Base-by-base conservation (phyloP, 208 protist genomes). In the Trypanosoma lewisi region DNA sequence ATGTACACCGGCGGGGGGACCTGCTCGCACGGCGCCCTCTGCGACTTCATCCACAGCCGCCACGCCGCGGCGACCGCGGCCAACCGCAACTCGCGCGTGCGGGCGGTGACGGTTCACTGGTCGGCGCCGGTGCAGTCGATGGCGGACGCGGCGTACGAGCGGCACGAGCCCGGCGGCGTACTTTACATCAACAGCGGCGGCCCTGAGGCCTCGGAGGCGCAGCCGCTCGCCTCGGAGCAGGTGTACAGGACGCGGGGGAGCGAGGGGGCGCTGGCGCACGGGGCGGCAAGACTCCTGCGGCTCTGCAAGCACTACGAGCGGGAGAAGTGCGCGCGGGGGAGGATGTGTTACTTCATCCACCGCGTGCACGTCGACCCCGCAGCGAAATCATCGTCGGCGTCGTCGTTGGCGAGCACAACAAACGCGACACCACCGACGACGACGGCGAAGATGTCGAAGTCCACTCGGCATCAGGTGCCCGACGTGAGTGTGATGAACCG, bases 41-140 rank as follows among this genome's bases (percentile, higher is more conserved):
- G 83, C 42, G 83, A 85, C 51, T 89, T 85, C 53, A 89, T 89
- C 51, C 83, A 89, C 67, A 84, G 83, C 64, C 54, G 67, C 9
- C 70, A 77, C 42, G 59, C 76, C 25, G 34, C 63, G 34, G 28
- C 33, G 19, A 67, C 63, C 47, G 59, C 42, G 16, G 55, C 70
- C 7, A 49, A 51, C n/a, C 31, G 42, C 17, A 44, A 61, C 33
- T 60, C 53, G 16, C 63, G 33, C 17, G 68, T 88, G 44, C 65
- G 67, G 30, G 65, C 67, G 19, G 76, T 82, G 44, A 63, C 68
- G 47, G 79, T 86, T 31, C 79, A 89, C 67, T 84, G 77, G 77
- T 78, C 72, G 5, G 70, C 70, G 1, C 77, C 79, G 2, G 54
- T 81, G 17, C 16, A 37, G 14, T 78, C 62, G 0, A 50, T 86